Evolutionary conservation across 305 asterid genomes (phyloP).

Genomic region (Plantago coronopus): DNA sequence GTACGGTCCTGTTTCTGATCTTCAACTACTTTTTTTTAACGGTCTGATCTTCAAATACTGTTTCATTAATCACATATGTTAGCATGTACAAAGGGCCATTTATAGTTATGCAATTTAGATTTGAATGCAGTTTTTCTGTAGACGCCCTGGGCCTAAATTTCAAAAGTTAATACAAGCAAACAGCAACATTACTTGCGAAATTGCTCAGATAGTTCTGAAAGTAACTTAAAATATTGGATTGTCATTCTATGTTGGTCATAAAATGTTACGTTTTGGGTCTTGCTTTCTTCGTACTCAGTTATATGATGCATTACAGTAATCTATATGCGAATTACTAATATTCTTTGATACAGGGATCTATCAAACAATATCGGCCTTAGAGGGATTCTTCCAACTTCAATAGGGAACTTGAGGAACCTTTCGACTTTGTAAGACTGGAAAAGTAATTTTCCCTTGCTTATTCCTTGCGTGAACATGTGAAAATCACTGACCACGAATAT

Average conservation of each 20-base stretch:
- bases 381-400: constrained; percentile 71
- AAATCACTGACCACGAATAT: constrained; percentile 11
- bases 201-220: neutral
- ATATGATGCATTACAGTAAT: constrained; percentile 8
- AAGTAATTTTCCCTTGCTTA: constrained; percentile 8
- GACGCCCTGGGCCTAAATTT: no score
- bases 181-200: no score
- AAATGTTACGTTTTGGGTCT: neutral
- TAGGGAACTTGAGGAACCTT: constrained; percentile 68
- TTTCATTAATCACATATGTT: no score
- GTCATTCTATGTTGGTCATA: no score
- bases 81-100: no score
- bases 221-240: no score
- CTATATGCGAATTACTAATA: constrained; percentile 1
- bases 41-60: no score
- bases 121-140: no score
- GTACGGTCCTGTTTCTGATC: constrained; percentile 34
- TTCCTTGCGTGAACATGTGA: constrained; percentile 3
- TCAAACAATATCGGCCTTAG: constrained; percentile 72
- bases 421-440: constrained; percentile 48
- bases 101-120: no score
- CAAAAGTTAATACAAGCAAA: no score
- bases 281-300: neutral
- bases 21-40: no score
- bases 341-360: constrained; percentile 62